Evolutionary conservation across 1,139 yeast genomes (phyloP).

Genomic region (Debaryomyces psychrophilus): DNA sequence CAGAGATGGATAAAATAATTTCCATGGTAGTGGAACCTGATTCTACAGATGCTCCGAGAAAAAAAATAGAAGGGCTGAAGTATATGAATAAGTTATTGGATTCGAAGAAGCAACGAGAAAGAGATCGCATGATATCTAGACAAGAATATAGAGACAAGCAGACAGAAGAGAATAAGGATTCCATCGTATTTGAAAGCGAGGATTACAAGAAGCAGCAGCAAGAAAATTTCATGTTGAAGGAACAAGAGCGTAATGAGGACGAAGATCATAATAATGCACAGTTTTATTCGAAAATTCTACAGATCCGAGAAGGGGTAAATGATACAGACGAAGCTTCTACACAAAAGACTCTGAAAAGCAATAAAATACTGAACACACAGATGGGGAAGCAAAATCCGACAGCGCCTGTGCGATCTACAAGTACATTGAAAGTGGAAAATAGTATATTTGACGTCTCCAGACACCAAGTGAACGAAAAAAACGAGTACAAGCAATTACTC

Average conservation of each 20-base stretch:
- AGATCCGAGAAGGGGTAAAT: neutral
- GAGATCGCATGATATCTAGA: conserved; percentile 14
- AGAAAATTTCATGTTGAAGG: conserved; percentile 1
- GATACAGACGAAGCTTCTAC: neutral
- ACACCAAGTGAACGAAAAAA: conserved; percentile 1
- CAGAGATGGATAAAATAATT: conserved; percentile 5
- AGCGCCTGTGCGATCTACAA: neutral
- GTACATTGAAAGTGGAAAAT: neutral
- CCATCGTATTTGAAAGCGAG: conserved; percentile 18
- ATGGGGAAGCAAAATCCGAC: conserved; percentile 1
- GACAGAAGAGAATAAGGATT: conserved; percentile 12
- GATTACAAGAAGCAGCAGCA: conserved; percentile 14
- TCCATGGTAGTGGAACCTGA: neutral
- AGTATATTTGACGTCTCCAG: conserved; percentile 9
- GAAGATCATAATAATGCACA: conserved; percentile 7
- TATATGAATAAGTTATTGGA: conserved; percentile 15
- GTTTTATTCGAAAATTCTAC: conserved; percentile 12
- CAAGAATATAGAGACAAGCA: conserved; percentile 10
- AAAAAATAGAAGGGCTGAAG: conserved; percentile 9
- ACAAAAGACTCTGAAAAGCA: neutral
- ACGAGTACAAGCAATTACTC: conserved; percentile 8
- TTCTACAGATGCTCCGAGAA: neutral
- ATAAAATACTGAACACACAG: neutral
- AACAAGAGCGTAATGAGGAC: conserved; percentile 12
- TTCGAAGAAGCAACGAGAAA: conserved; percentile 14